Evolutionary conservation across 306 rosid species (phyloP).

Genomic region (Begonia peltatifolia): DNA sequence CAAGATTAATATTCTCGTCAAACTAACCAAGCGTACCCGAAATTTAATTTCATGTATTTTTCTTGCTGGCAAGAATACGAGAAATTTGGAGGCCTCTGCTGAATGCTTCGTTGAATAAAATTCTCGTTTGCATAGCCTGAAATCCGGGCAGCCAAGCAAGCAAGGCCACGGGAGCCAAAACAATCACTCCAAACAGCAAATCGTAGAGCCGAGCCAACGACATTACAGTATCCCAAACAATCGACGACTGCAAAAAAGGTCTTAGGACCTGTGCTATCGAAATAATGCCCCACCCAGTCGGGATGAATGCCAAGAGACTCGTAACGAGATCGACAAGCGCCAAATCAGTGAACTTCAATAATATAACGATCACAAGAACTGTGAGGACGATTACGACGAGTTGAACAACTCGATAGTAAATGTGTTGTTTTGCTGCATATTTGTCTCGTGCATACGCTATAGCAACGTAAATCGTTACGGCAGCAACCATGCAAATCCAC

Average conservation of each 20-base stretch:
- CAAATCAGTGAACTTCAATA: constrained; percentile 44
- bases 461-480: constrained; percentile 49
- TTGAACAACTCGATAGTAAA: constrained; percentile 76
- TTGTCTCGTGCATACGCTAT: constrained; percentile 60
- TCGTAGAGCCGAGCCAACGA: constrained; percentile 80
- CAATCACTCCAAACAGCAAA: constrained; percentile 64
- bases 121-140: constrained; percentile 93
- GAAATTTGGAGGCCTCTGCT: constrained; percentile 98
- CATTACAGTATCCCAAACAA: constrained; percentile 76
- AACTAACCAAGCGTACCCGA: constrained; percentile 26
- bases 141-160: constrained; percentile 94
- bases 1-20: no score
- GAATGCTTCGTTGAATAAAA: constrained; percentile 86
- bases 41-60: constrained; percentile 36
- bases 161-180: constrained; percentile 74
- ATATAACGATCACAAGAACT: constrained; percentile 37
- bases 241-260: constrained; percentile 73
- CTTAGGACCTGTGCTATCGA: constrained; percentile 77
- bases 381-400: constrained; percentile 43
- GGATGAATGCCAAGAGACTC: constrained; percentile 67
- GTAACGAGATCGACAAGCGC: constrained; percentile 44
- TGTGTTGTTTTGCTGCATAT: constrained; percentile 60
- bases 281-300: constrained; percentile 95
- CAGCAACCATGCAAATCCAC: constrained; percentile 64
- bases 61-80: constrained; percentile 75